Base-by-base conservation (phyloP, 345 rosid genomes). In the Eucalyptus marginata region DNA sequence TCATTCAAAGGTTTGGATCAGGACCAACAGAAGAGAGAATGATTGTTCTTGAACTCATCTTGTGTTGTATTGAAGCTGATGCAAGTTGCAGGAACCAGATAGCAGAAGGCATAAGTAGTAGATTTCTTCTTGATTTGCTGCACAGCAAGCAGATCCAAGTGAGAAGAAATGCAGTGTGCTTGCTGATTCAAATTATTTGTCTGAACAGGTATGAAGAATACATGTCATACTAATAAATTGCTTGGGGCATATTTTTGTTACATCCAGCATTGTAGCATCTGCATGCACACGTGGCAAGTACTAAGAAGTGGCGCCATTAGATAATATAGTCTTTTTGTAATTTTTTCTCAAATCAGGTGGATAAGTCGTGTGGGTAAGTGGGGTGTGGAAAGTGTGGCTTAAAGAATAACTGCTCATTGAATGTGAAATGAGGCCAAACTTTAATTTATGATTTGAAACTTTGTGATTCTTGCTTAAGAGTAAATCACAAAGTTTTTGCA, bases 31-130 rank as follows among this genome's bases (percentile, higher is more conserved):
- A 92, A 86, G 95, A 91, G 90, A 94, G 89, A 89, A 86, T 76
- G 18, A 89, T 91, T 8, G 89, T 89, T 7, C 93, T 93, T 49
- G 90, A 90, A 64, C 92, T 95, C 54, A 88, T 95, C 88, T 89
- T 89, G 25, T 90, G 87, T 88, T 95, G 93, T 62, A 92, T 94
- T 40, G 94, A 95, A 92, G 94, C 94, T 89, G 95, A 94, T 88
- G 83, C 90, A 49, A 85, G 90, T 76, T 94, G 94, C 93, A 91
- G 94, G 92, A 89, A 89, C 89, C 93, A 86, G 87, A 93, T 95
- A 88, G 89, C 90, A 52, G 87, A 90, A 80, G 88, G 79, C 16
- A 90, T 94, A 40, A 92, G 91, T 62, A 92, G 58, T 46, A 88
- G 86, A 50, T 51, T 91, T 86, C 93, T 95, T 64, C 87, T 95